phyloP scores from a whole-genome alignment of 768 basidiomycete species.

The Rhodosporidiobolus sp. region DNA sequence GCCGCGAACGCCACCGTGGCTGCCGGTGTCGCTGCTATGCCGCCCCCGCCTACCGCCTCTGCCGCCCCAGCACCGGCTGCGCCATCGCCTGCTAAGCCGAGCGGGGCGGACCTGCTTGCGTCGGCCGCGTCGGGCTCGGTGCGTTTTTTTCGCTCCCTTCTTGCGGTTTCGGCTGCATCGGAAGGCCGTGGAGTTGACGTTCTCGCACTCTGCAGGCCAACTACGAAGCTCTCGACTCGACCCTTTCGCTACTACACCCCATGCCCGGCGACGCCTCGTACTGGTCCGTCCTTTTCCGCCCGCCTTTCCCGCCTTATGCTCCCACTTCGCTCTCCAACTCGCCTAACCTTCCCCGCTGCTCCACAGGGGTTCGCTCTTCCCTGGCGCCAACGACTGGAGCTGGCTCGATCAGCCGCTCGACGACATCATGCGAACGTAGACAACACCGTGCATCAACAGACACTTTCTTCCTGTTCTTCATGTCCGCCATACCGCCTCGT shows the following conservation, averaged over 20 bases:
- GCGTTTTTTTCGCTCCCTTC: no score
- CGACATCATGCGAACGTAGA: neutral
- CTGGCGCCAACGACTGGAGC: slow-evolving; percentile 12
- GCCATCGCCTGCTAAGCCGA: no score
- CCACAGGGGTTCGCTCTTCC: slow-evolving; percentile 21
- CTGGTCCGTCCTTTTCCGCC: slow-evolving; percentile 4
- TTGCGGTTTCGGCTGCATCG: no score
- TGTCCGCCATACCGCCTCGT: no score
- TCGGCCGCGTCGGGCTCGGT: no score
- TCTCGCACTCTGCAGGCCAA: no score
- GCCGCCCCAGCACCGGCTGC: neutral
- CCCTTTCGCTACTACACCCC: neutral
- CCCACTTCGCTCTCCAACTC: neutral
- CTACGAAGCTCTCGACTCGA: neutral
- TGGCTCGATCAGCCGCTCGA: neutral
- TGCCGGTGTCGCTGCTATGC: neutral
- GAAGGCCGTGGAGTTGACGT: no score
- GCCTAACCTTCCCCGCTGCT: neutral
- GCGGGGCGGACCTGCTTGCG: neutral
- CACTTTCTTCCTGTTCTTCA: neutral
- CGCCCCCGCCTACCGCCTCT: neutral
- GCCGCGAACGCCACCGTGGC: neutral
- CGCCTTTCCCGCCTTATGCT: neutral
- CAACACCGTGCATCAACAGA: neutral
- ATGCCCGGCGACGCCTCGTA: neutral